Evolutionary conservation across 257 asterid genomes (phyloP), one percentile per base, ranked within the genome.

Genomic region (Forsythia suspensa): DNA sequence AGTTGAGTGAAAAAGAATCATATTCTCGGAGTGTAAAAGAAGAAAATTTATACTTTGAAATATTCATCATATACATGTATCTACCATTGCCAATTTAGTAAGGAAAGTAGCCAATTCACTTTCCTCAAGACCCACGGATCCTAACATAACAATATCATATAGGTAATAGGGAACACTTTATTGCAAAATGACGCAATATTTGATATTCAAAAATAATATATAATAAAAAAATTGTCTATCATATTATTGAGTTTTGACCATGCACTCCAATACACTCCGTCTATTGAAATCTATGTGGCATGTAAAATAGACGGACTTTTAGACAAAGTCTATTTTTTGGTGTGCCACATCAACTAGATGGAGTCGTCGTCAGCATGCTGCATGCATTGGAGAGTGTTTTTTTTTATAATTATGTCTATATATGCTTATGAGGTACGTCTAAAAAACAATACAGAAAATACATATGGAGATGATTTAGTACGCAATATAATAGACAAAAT

Each of bases 21-120:
- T 16, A 85, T 84, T 76, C 88, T 80, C 78, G 71, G 81, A 80
- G 87, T 87, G 83, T 39, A 74, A 57, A 70, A 73, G 18, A 81
- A 81, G 89, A 83, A 79, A 80, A 83, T 71, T 70, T 51, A n/a
- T 34, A 61, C 73, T 41, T 71, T 44, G 15, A 43, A 63, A 43
- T 8, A 42, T 48, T 24, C 29, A 63, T 57, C 59, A 24, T 13
- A 5, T 63, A 36, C 70, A 63, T 21, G 70, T 24, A 63, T 29
- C 70, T 63, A 72, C 42, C 76, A 10, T 18, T 41, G 11, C 59
- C 42, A 37, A 66, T 66, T 66, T 44, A 2, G 70, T 70, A 70
- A 41, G 57, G 44, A 73, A 13, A 73, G 55, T 20, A 59, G 20
- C 67, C 51, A 75, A 18, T 75, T 75, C 44, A 12, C 72, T 24